These are phyloP conservation scores for Suillus luteus DNA, from an alignment of 768 basidiomycete species.

Conservation along the genomic window DNA sequence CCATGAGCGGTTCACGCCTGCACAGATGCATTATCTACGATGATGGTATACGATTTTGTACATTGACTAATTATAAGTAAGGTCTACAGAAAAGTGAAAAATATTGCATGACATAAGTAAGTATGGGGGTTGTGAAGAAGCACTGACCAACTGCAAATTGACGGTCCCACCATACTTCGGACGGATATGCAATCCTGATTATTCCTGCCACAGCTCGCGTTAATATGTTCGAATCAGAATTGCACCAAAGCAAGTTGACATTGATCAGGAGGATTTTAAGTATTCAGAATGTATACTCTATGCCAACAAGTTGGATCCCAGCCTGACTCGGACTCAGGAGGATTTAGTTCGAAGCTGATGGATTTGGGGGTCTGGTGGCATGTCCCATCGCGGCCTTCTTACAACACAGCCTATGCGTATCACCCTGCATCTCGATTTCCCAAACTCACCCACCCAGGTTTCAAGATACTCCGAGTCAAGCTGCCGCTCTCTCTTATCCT, in stretches of 20 bases:
- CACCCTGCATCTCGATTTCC: not conserved
- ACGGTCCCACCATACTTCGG: too few species aligned
- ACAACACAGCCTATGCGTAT: not conserved
- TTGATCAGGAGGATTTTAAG: not conserved
- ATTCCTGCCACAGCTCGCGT: not conserved
- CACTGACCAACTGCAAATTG: too few species aligned
- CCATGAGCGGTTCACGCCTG: slow-evolving; percentile 14
- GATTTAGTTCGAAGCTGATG: not conserved
- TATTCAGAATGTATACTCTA: not conserved
- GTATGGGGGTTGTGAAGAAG: too few species aligned
- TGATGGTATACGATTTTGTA: not conserved
- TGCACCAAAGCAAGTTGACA: not conserved
- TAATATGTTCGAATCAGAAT: not conserved
- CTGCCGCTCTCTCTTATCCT: too few species aligned
- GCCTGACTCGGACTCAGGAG: too few species aligned
- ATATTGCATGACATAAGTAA: too few species aligned
- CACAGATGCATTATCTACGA: not conserved
- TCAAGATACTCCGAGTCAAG: too few species aligned
- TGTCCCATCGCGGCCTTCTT: not conserved
- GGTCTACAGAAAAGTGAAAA: too few species aligned
- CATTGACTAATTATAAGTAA: not conserved
- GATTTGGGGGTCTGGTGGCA: not conserved
- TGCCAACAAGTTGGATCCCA: too few species aligned
- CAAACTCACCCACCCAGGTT: not conserved
- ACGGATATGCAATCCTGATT: not conserved